Evolutionary conservation across 306 rosid species (phyloP), one percentile per base, ranked within the genome.

Genomic region (Inga laurina): DNA sequence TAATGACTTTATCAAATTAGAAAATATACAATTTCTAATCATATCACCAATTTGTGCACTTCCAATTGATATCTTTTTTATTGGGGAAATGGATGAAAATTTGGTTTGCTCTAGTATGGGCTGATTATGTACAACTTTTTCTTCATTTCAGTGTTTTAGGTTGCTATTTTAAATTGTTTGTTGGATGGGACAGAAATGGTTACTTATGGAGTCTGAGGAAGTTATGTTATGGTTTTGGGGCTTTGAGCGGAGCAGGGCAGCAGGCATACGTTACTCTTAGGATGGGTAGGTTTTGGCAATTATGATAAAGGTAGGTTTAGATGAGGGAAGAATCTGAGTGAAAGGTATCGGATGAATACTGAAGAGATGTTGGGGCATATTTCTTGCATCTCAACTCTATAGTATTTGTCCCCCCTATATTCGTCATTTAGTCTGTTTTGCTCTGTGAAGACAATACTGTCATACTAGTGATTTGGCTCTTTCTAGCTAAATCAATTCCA

Each of bases 1-100:
- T 39, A 70, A 27, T 32, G 27, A 11, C 61, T 48, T 43, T 44
- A 12, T n/a, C 49, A 71, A 22, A 22, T 48, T 34, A 45, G 51
- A 24, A 65, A 65, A 79, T 68, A 2, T 65, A 41, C 13, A 48
- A 81, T 74, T 77, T 79, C 39, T 56, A 49, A 52, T 3, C 27
- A 18, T 74, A 34, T 52, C n/a, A 18, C n/a, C 59, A 18, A 16
- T 5, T 77, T 41, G 57, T 51, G 43, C 51, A 24, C 70, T 54
- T 79, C 54, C 30, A 30, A 68, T 54, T 78, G 57, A 11, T 69
- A 39, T 71, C 51, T 70, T 68, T 13, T 27, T 76, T 54, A 5
- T 54, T 54, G 61, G 61, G 70, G 34, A 59, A 57, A 14, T 59
- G 44, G 32, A 32, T 56, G 43, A 59, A 61, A 18, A 10, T 71